These are phyloP conservation scores for Aphanoascus verrucosus DNA, from an alignment of 2,329 filamentous ascomycete genomes.

Conservation along the genomic window DNA sequence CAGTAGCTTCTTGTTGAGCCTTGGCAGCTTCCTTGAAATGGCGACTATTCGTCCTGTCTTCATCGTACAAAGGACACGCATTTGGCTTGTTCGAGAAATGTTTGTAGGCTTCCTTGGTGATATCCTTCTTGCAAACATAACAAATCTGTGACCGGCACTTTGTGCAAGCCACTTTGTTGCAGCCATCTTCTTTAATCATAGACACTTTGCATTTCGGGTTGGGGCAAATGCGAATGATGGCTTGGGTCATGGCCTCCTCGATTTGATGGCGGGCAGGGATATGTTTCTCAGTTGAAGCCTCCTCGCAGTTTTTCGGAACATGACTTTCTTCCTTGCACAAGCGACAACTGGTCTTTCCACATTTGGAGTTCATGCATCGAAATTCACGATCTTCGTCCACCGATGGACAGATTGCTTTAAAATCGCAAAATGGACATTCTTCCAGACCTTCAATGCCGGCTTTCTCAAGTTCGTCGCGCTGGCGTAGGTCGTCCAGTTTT, in stretches of 20 bases:
- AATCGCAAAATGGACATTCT: conserved; percentile 73
- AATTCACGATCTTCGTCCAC: conserved; percentile 62
- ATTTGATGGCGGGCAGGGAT: conserved; percentile 54
- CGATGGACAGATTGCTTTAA: conserved; percentile 60
- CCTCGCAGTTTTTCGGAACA: conserved; percentile 59
- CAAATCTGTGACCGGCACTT: conserved; percentile 45
- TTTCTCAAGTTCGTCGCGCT: conserved; percentile 56
- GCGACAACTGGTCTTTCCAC: conserved; percentile 54
- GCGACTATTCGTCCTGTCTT: conserved; percentile 39
- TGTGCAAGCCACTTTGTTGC: conserved; percentile 72
- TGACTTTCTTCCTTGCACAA: conserved; percentile 60
- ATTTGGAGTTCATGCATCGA: conserved; percentile 55
- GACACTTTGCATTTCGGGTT: conserved; percentile 52
- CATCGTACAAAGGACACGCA: conserved; percentile 57
- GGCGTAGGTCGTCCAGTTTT: conserved; percentile 60
- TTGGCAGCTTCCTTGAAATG: conserved; percentile 53
- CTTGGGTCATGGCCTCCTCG: conserved; percentile 76
- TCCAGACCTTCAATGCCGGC: conserved; percentile 62
- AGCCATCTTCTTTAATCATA: conserved; percentile 68
- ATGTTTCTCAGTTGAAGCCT: conserved; percentile 51
- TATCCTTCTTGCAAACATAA: conserved; percentile 51
- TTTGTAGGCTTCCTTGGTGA: conserved; percentile 49
- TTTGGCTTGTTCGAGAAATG: conserved; percentile 52
- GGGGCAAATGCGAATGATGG: conserved; percentile 61
- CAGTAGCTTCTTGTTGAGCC: conserved; percentile 50